Base-by-base conservation (phyloP, 441 rosid species). In the Erysimum cheiri region DNA sequence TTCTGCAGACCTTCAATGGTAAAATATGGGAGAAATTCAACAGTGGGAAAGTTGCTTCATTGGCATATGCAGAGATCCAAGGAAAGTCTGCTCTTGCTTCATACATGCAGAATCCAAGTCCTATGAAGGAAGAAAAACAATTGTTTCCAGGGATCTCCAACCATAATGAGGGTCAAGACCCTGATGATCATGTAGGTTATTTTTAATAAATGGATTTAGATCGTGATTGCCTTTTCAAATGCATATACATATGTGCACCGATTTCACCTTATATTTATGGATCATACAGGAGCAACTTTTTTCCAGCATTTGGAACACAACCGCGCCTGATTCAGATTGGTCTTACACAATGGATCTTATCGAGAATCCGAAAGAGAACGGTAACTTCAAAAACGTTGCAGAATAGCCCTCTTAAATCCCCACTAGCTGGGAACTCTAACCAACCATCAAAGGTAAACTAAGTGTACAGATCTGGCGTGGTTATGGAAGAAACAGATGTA, bases 1-100 rank as follows among this genome's bases (percentile, higher is more conserved):
- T 53, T 74, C 61, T 79, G 78, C 84, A 91, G 97, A 87, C 88
- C 14, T 88, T 91, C 76, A 85, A 79, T 66, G 94, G 91, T 77
- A 88, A 87, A 78, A 82, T 76, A 78, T 91, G 97, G 97, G 92
- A 88, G 78, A 91, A 91, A 78, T 91, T 91, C 78, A 87, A 91
- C 60, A 88, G 93, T 58, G 97, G 90, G 68, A 88, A 91, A 79
- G 87, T 86, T 71, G 90, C 94, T 9, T 83, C 88, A 6, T 67
- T 91, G 76, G 93, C 91, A 63, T 91, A 91, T 81, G 94, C 97
- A 48, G 87, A 88, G 78, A 88, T 91, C 78, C 97, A 91, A 77
- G 97, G 97, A 63, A 87, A 91, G 75, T 78, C 83, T 60, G 91
- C 95, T 8, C 92, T 91, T 60, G 93, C 85, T 50, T 77, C 88